phyloP scores from a whole-genome alignment of 2,329 filamentous ascomycete genomes.

The Trichoderma hamatum region DNA sequence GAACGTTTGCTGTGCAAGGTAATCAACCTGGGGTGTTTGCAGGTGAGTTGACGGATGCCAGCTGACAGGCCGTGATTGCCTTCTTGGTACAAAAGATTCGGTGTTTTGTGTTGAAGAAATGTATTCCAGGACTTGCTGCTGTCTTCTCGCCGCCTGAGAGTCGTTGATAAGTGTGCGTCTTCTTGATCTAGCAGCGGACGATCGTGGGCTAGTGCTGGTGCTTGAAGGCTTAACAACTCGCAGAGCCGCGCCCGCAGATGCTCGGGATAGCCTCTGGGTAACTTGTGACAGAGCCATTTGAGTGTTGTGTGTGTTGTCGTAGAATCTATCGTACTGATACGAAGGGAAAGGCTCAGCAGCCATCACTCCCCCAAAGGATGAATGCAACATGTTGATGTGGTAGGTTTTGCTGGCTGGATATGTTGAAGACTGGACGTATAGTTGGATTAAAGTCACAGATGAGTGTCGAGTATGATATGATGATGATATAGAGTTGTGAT shows the following conservation, averaged over 20 bases:
- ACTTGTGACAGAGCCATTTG: constrained; percentile 54
- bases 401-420: background rate
- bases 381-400: constrained; percentile 39
- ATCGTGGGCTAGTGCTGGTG: constrained; percentile 69
- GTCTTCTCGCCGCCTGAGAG: constrained; percentile 48
- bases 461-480: background rate
- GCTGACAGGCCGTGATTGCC: constrained; percentile 64
- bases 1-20: constrained; percentile 42
- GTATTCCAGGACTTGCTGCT: constrained; percentile 51
- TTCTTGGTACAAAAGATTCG: constrained; percentile 27
- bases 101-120: constrained; percentile 26
- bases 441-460: background rate
- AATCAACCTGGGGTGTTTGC: constrained; percentile 43
- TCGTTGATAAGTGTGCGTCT: constrained; percentile 62
- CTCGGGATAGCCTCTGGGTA: constrained; percentile 52
- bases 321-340: constrained; percentile 44
- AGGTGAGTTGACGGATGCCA: constrained; percentile 71
- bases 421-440: background rate
- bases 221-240: constrained; percentile 67
- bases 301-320: constrained; percentile 53
- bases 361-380: constrained; percentile 34
- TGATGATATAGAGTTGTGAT: background rate
- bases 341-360: constrained; percentile 33
- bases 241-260: constrained; percentile 54
- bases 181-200: constrained; percentile 51